Conservation (phyloP, 192 early-diverging fungal species). For the Powellomyces hirtus region DNA sequence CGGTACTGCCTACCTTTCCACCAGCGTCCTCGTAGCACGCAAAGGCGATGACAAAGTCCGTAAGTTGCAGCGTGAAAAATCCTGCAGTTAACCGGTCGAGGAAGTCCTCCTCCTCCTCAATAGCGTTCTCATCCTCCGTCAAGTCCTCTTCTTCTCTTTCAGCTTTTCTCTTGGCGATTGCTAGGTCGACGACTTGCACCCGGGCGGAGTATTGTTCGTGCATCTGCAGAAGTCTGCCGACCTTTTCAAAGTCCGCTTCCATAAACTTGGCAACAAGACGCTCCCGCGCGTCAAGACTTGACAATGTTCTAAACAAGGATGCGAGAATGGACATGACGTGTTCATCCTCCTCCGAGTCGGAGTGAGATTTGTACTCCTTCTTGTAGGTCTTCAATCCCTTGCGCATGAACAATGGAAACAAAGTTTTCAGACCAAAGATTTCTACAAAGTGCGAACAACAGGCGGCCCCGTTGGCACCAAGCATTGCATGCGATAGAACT, state of each 20-base stretch:
- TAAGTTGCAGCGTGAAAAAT: conserved; percentile 61
- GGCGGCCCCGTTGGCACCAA: conserved; percentile 27
- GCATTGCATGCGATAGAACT: conserved; percentile 69
- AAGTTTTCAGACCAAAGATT: conserved; percentile 72
- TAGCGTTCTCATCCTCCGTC: conserved; percentile 58
- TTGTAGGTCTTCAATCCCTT: conserved; percentile 76
- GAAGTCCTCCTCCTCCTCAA: conserved; percentile 61
- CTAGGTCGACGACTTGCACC: conserved; percentile 54
- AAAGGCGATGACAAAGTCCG: conserved; percentile 68
- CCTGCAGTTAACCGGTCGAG: conserved; percentile 71
- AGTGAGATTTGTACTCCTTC: conserved; percentile 75
- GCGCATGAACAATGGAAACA: conserved; percentile 84
- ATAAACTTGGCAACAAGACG: conserved; percentile 82
- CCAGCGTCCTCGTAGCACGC: conserved; percentile 54
- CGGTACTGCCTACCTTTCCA: conserved; percentile 16
- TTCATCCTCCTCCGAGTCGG: conserved; percentile 83
- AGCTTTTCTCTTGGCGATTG: conserved; percentile 39
- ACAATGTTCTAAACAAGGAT: conserved; percentile 71
- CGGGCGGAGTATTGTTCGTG: conserved; percentile 66
- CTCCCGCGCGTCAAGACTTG: conserved; percentile 54
- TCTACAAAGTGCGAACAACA: conserved; percentile 80
- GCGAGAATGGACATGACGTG: conserved; percentile 81
- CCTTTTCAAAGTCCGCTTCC: conserved; percentile 74
- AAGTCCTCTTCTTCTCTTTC: conserved; percentile 30
- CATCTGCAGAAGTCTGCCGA: conserved; percentile 81